Base-by-base conservation (phyloP, 305 asterid genomes). In the Caryopteris hybrid region DNA sequence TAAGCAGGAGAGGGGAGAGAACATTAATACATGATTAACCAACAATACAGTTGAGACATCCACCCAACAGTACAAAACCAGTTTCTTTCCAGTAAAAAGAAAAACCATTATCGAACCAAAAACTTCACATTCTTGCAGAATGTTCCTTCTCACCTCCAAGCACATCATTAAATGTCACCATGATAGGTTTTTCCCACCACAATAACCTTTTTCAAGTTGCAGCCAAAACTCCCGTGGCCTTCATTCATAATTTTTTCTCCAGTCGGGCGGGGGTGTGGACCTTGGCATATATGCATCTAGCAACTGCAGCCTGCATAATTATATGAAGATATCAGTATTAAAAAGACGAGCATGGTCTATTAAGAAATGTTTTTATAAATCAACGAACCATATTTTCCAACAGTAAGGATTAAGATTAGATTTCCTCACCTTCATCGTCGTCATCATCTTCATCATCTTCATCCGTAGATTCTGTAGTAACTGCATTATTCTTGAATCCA, bases 81-180 rank as follows among this genome's bases (percentile, higher is more conserved):
- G n/a, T n/a, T n/a, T n/a, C n/a, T n/a, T n/a, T n/a, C n/a, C n/a
- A n/a, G n/a, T n/a, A n/a, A n/a, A n/a, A n/a, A n/a, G n/a, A n/a
- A n/a, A n/a, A n/a, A n/a, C n/a, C n/a, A n/a, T n/a, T n/a, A n/a
- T n/a, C n/a, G n/a, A n/a, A n/a, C n/a, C n/a, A n/a, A n/a, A n/a
- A n/a, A n/a, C n/a, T n/a, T n/a, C n/a, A n/a, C n/a, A n/a, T n/a
- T n/a, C n/a, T n/a, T n/a, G n/a, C n/a, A n/a, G n/a, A n/a, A n/a
- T n/a, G n/a, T n/a, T n/a, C n/a, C n/a, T n/a, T n/a, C n/a, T 79
- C 75, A 88, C 96, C 97, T 90, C 94, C 94, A 88, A 66, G 92
- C 88, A 77, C 97, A 90, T 55, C 94, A 86, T 68, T 86, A 73
- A 54, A 86, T 79, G 81, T 94, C 90, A 45, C 97, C 97, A 61